Evolutionary conservation across 805 yeast genomes (phyloP), one percentile per base, ranked within the genome.

Genomic region (Teunomyces barrocoloradensis): DNA sequence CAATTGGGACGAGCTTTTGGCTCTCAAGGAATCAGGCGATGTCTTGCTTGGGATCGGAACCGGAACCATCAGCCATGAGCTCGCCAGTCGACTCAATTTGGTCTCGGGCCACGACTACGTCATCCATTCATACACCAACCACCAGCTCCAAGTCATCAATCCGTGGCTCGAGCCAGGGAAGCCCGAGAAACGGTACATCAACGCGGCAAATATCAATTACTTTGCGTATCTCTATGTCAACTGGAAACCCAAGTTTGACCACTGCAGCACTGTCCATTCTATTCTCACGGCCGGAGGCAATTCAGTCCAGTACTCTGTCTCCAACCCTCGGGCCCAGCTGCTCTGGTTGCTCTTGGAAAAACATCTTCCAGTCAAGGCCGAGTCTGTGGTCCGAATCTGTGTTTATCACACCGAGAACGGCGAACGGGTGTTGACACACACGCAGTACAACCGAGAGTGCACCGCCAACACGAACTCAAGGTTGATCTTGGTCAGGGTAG

Each of bases 101-200:
- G 68, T 79, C 1, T 66, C 83, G 3, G 70, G 77, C 32, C 96
- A 89, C 63, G 96, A 89, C 62, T 89, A 88, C 59, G 74, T 87
- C 0, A 66, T 89, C 0, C 40, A 40, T 18, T 52, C 50, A 21
- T 45, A 43, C 4, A 78, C 35, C 42, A 27, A 39, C 51, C 28
- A 51, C 45, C 30, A 7, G 42, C 41, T 20, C 47, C 39, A 18
- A 27, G 47, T 46, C 5, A 18, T 71, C 17, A 73, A 73, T 44
- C 75, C 77, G 5, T 73, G 77, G 78, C 51, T 60, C 6, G 58
- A 54, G 15, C 38, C 52, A 5, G 45, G 48, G 11, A 49, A 56
- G 15, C 48, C 49, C 6, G 48, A 51, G 12, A 51, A 50, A 21
- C 52, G 68, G 35, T 47, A 52, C 5, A 47, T 68, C 12, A 38